Percentiles rank a stretch among this genome's conserved stretches.
Evolutionary conservation across 108 stramenopile genomes (phyloP).

Genomic region (Schizochytrium sp.): DNA sequence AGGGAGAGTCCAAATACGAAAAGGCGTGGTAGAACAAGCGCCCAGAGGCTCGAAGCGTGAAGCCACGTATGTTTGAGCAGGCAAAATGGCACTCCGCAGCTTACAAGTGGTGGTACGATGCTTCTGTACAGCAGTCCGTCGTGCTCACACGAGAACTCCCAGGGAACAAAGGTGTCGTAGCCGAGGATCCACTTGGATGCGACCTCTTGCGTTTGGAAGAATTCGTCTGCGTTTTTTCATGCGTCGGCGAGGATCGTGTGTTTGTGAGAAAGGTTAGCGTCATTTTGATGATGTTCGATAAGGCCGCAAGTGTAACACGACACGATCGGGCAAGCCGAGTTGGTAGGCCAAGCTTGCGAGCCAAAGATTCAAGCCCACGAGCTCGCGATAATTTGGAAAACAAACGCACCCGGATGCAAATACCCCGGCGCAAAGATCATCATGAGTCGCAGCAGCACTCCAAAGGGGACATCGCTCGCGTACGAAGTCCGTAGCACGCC

Average conservation of each 20-base stretch:
- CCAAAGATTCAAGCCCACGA: not conserved
- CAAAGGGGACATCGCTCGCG: not conserved
- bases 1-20: not conserved
- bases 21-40: not conserved
- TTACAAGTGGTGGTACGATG: not conserved
- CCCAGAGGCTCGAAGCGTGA: not conserved
- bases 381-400: too few species aligned
- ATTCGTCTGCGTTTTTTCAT: not conserved
- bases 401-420: not conserved
- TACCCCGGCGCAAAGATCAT: not conserved
- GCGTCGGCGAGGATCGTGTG: too few species aligned
- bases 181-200: not conserved
- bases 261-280: not conserved
- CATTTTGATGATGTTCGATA: not conserved
- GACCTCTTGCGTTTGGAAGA: not conserved
- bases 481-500: not conserved
- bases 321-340: too few species aligned
- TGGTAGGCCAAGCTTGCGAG: not conserved
- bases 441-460: not conserved
- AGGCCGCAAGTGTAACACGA: too few species aligned
- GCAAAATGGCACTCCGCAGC: not conserved
- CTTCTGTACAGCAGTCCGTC: not conserved
- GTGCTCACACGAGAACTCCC: slow-evolving; percentile 5
- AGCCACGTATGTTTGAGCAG: not conserved
- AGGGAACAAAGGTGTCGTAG: not conserved